Evolutionary conservation across 2,329 filamentous ascomycete species (phyloP).

Genomic region (Cytospora piceicola): DNA sequence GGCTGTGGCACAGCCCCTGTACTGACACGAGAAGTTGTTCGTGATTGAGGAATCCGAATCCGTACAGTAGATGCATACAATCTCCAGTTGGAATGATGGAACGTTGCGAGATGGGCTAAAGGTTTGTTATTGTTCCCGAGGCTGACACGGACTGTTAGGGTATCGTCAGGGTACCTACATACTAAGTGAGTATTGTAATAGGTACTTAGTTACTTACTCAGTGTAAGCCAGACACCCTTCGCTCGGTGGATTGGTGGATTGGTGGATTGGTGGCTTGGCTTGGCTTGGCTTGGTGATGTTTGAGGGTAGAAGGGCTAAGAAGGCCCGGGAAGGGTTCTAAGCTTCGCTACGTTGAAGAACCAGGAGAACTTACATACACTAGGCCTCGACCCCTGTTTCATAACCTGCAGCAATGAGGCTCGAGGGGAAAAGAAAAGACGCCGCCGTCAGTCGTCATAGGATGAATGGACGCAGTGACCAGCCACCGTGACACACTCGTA

Average conservation of each 20-base stretch:
- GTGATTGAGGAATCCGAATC: background rate
- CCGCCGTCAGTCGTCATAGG: too few species aligned
- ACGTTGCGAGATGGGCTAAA: constrained; percentile 16
- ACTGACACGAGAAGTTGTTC: background rate
- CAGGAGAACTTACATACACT: constrained; percentile 8
- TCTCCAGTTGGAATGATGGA: constrained; percentile 11
- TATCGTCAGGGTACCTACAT: too few species aligned
- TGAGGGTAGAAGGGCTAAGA: too few species aligned
- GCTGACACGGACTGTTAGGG: too few species aligned
- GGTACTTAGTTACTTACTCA: too few species aligned
- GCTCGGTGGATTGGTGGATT: too few species aligned
- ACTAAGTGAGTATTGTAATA: too few species aligned
- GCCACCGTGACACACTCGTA: background rate
- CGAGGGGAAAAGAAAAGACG: background rate
- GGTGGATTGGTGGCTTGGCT: too few species aligned
- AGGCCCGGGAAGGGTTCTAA: background rate
- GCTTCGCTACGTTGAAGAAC: background rate
- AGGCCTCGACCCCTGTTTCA: constrained; percentile 13
- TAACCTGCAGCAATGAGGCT: constrained; percentile 14
- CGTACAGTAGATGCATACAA: constrained; percentile 1
- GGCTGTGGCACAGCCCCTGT: background rate
- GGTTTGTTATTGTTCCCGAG: background rate
- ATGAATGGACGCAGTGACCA: background rate
- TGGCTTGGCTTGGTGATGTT: background rate
- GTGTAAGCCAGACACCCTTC: too few species aligned